These are phyloP conservation scores for Micractinium sp. DNA, from an alignment of 139 green algal genomes.

Conservation along the genomic window DNA sequence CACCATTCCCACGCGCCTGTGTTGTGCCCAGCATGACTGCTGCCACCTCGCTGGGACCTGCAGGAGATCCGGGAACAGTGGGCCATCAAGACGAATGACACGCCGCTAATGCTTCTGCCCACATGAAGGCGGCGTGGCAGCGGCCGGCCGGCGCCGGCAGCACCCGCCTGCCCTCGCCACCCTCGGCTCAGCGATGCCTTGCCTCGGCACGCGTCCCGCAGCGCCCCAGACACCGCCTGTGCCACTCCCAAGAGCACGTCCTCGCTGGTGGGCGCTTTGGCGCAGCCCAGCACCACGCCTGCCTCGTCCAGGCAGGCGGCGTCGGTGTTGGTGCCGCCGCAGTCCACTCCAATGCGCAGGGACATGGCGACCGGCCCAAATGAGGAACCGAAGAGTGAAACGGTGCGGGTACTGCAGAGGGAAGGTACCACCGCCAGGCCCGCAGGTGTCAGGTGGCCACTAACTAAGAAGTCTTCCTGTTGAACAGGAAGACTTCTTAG, in stretches of 20 bases:
- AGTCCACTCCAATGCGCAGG: slow-evolving; percentile 36
- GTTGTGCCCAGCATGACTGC: slow-evolving; percentile 52
- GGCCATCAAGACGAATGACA: neutral
- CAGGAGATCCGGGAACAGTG: neutral
- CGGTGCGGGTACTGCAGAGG: too few species aligned
- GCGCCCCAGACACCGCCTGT: neutral
- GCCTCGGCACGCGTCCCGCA: neutral
- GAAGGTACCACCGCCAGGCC: too few species aligned
- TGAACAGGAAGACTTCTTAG: too few species aligned
- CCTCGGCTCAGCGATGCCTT: too few species aligned
- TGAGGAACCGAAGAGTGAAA: too few species aligned
- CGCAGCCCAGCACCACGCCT: slow-evolving; percentile 16
- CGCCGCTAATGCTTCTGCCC: neutral
- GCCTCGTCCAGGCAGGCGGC: neutral
- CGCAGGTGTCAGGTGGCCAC: too few species aligned
- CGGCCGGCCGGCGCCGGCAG: neutral
- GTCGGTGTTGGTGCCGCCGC: slow-evolving; percentile 46
- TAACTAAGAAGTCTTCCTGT: too few species aligned
- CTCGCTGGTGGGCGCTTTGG: slow-evolving; percentile 19
- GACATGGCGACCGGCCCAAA: neutral
- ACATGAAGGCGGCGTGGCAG: too few species aligned
- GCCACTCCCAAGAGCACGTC: slow-evolving; percentile 23
- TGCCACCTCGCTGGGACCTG: slow-evolving; percentile 26
- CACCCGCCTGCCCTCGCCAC: neutral
- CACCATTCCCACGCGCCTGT: neutral